Base-by-base conservation (phyloP, 1,284 basidiomycete species). In the Phylloboletellus chloephorus region DNA sequence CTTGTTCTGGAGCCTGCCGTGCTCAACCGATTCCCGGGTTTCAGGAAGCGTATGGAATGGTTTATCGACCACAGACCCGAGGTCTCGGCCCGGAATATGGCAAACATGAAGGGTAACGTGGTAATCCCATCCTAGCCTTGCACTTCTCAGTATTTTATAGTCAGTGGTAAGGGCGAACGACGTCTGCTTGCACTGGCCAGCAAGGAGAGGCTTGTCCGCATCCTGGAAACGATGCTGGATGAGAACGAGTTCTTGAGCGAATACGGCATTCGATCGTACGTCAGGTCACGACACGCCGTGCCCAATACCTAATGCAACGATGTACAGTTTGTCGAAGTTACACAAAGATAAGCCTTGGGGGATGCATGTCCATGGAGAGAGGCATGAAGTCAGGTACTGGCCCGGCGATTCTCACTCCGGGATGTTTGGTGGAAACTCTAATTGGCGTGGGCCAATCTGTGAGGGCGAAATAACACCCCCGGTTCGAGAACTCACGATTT, bases 401-500 rank as follows among this genome's bases (percentile, higher is more conserved):
- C 93, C 95, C 0, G 96, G 94, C 12, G 95, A 98, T 62, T 96
- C 92, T 2, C 80, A 79, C 58, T 93, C 89, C 23, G 93, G 92
- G 44, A 98, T 98, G 95, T 98, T 98, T 64, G 95, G 96, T 41
- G 94, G 94, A 22, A 98, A 98, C 65, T 93, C 89, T 15, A 97
- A 98, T 64, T 96, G 94, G 94, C 76, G 94, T 60, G 85, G 84
- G 11, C 84, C 84, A 5, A 86, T 88, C 45, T 88, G 86, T 84
- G 54, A 67, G 74, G 19, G 31, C n/a, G 9, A 12, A 4, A 13
- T 22, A 8, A 26, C 3, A n/a, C 9, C 3, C 12, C 1, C 10
- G 17, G 22, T 16, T 21, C 16, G 20, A 37, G 19, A 23, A 25
- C 43, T 46, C 31, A 45, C 9, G 5, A 10, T 37, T 5, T 9